Base-by-base conservation (phyloP, 108 stramenopile species). In the Discostella pseudostelligera region DNA sequence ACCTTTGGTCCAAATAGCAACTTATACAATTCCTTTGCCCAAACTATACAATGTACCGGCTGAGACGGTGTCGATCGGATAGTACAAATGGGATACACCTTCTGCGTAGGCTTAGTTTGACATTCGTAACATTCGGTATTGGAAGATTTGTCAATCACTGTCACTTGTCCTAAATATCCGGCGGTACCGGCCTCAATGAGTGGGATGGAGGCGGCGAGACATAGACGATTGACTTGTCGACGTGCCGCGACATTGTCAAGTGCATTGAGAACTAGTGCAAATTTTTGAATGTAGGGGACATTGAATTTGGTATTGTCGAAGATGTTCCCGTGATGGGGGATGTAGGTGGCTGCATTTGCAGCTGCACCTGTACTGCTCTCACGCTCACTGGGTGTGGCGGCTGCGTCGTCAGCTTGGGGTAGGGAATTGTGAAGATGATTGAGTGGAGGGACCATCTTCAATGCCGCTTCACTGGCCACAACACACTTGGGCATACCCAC, bases 1-100 rank as follows among this genome's bases (percentile, higher is more conserved):
- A 76, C 69, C 45, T 90, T 84, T 37, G 63, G 62, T 7, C 87
- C 92, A 71, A 98, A 98, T 35, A 97, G 70, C 21, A 99, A 84
- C 61, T 96, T 97, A 81, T 94, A 98, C 32, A 97, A 72, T 81
- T 99, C 97, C 86, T 99, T 99, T 26, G 96, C 96, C 99, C 99
- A 99, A 3, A 99, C 98, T 61, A 99, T 95, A 70, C 97, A 97
- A 76, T 99, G 99, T 10, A 99, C 99, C 0, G 99, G 99, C 84
- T 94, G 90, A 62, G 80, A 83, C 1, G 99, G 99, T 14, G 99
- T 99, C 48, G 81, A 87, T 56, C 97, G 86, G 58, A 99, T 99
- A 57, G 99, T 99, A 82, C 99, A 99, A 64, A 99, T 99, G 14
- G 99, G 97, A 77, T 98, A 98, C 4, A 96, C 92, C 69, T 98